These are phyloP conservation scores for Phytopythium cucurbitacearum DNA, from an alignment of 352 stramenopile genomes.

Conservation along the genomic window DNA sequence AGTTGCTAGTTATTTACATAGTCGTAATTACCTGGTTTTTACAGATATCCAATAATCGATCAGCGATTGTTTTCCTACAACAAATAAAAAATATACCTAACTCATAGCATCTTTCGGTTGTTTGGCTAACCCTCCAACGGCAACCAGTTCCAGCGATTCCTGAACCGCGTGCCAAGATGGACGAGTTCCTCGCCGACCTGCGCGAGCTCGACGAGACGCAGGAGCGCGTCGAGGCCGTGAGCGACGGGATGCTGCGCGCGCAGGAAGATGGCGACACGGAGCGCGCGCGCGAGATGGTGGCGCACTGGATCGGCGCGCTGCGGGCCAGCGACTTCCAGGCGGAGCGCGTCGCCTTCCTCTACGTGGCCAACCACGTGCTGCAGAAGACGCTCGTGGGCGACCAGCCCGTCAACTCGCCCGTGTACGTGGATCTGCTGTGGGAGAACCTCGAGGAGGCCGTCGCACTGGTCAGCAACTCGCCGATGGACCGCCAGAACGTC, in stretches of 20 bases:
- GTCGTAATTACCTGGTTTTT: no score
- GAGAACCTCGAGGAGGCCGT: slow-evolving; percentile 65
- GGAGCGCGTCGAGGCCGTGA: slow-evolving; percentile 78
- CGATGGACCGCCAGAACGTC: slow-evolving; percentile 76
- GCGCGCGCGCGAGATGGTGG: slow-evolving; percentile 44
- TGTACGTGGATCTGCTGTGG: slow-evolving; percentile 31
- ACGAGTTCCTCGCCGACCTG: slow-evolving; percentile 76
- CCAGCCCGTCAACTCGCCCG: slow-evolving; percentile 3
- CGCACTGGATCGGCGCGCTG: slow-evolving; percentile 61
- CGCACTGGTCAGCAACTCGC: slow-evolving; percentile 79
- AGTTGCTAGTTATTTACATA: no score
- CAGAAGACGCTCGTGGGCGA: slow-evolving; percentile 58
- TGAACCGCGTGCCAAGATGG: slow-evolving; percentile 22
- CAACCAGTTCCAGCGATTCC: neutral
- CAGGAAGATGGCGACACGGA: slow-evolving; percentile 24
- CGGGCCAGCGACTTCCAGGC: slow-evolving; percentile 72
- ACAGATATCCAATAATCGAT: no score
- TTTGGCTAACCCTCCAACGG: no score
- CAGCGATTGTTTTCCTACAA: no score
- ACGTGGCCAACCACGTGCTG: slow-evolving; percentile 82
- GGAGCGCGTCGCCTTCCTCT: slow-evolving; percentile 78
- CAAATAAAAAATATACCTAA: no score
- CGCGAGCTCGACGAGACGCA: slow-evolving; percentile 77
- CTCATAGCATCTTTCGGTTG: no score
- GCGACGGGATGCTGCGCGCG: slow-evolving; percentile 61